Evolutionary conservation across 805 yeast genomes (phyloP).

Genomic region (Candida yuanshanica): DNA sequence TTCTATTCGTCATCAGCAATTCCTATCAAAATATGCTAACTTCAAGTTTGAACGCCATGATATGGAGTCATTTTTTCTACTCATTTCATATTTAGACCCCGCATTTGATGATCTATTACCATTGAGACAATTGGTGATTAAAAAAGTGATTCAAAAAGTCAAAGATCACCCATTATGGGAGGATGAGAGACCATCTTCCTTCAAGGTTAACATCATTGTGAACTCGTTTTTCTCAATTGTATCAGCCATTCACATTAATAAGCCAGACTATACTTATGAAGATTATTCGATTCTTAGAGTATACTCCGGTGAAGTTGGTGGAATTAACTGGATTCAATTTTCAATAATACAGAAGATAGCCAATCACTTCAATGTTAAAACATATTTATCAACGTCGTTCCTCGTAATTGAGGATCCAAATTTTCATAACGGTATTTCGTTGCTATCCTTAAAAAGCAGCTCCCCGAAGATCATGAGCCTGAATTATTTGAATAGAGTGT

Average conservation of each 20-base stretch:
- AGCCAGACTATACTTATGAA: slow-evolving; percentile 1
- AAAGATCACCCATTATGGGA: background rate
- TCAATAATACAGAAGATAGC: slow-evolving; percentile 8
- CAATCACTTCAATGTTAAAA: slow-evolving; percentile 1
- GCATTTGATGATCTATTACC: slow-evolving; percentile 16
- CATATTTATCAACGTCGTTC: slow-evolving; percentile 2
- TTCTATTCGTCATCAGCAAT: slow-evolving; percentile 6
- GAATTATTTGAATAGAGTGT: background rate
- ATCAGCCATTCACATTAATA: background rate
- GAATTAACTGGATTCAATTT: slow-evolving; percentile 5
- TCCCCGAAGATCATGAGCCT: slow-evolving; percentile 1
- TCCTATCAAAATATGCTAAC: background rate
- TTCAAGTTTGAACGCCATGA: slow-evolving; percentile 1
- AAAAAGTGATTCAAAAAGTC: slow-evolving; percentile 2
- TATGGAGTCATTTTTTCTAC: slow-evolving; percentile 10
- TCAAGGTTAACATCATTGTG: slow-evolving; percentile 10
- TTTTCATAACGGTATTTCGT: slow-evolving; percentile 3
- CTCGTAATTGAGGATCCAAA: slow-evolving; percentile 4
- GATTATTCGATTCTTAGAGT: slow-evolving; percentile 8
- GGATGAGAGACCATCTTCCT: slow-evolving; percentile 3
- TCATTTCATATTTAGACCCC: slow-evolving; percentile 13
- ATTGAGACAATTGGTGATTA: slow-evolving; percentile 7
- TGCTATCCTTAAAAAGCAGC: slow-evolving; percentile 1
- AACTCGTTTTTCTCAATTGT: background rate
- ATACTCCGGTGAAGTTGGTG: slow-evolving; percentile 7